Percentiles rank a stretch among this genome's conserved stretches.
phyloP scores from a whole-genome alignment of 305 asterid genomes.

The Fraxinus latifolia region DNA sequence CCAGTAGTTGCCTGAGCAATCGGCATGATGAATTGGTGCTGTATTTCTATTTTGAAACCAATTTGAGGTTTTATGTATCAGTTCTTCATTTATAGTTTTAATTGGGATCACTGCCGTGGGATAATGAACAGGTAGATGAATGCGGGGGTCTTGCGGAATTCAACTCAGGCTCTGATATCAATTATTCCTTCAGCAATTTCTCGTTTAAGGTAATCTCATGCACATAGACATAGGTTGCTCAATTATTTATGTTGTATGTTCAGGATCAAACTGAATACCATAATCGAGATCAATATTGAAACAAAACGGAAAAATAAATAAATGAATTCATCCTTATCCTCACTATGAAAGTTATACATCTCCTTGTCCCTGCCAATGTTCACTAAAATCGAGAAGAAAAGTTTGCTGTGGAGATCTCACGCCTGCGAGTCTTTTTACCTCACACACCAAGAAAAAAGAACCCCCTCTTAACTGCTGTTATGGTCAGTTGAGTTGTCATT shows the following conservation, averaged over 20 bases:
- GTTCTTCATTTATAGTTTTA: background rate
- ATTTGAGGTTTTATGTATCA: background rate
- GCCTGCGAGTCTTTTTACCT: background rate
- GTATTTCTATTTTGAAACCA: background rate
- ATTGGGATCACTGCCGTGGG: constrained; percentile 18
- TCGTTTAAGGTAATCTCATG: constrained; percentile 71
- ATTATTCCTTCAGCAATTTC: constrained; percentile 95
- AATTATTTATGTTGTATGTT: background rate
- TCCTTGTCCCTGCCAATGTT: background rate
- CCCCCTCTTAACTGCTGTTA: background rate
- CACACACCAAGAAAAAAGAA: background rate
- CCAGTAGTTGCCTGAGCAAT: constrained; percentile 87
- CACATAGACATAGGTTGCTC: background rate
- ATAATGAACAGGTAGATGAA: constrained; percentile 64
- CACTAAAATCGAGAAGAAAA: background rate
- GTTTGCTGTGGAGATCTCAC: background rate
- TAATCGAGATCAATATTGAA: background rate
- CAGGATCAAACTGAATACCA: background rate
- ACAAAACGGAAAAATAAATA: background rate
- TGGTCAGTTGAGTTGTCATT: background rate
- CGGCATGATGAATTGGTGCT: constrained; percentile 85
- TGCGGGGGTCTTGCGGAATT: constrained; percentile 68
- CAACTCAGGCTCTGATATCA: constrained; percentile 61
- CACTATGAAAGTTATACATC: background rate
- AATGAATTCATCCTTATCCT: background rate